These are phyloP conservation scores for Amauroascus verrucosus DNA, from an alignment of 2,329 filamentous ascomycete species.

Conservation along the genomic window DNA sequence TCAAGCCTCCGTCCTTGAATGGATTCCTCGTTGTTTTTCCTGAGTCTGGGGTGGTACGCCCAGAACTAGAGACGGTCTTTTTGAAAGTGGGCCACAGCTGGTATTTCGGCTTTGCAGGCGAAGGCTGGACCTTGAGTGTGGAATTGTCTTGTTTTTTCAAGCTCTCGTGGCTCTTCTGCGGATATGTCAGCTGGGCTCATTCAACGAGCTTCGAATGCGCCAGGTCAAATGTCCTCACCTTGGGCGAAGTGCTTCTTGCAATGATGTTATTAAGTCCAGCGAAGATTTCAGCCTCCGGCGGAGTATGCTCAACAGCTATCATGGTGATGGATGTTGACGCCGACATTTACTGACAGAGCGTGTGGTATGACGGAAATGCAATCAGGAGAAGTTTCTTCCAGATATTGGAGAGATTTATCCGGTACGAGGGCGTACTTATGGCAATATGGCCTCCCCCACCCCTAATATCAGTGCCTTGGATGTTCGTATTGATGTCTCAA, in stretches of 20 bases:
- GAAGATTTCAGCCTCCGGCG: slow-evolving; percentile 15
- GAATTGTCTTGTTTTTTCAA: slow-evolving; percentile 7
- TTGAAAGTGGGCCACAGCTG: slow-evolving; percentile 21
- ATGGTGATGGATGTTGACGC: not conserved
- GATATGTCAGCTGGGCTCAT: not conserved
- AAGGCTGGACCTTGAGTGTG: slow-evolving; percentile 9
- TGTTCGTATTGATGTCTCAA: slow-evolving; percentile 12
- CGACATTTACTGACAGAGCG: not conserved
- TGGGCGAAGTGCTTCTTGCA: slow-evolving; percentile 19
- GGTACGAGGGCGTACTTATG: slow-evolving; percentile 10
- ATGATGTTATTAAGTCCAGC: slow-evolving; percentile 21
- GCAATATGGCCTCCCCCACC: slow-evolving; percentile 5
- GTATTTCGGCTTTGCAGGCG: slow-evolving; percentile 18
- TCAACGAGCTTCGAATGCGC: not conserved
- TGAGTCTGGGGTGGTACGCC: slow-evolving; percentile 15
- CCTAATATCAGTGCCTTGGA: slow-evolving; percentile 3
- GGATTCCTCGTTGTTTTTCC: slow-evolving; percentile 12
- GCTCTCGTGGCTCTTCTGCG: slow-evolving; percentile 9
- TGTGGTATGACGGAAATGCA: not conserved
- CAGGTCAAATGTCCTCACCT: slow-evolving; percentile 15
- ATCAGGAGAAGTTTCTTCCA: slow-evolving; percentile 6
- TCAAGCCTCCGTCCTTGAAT: slow-evolving; percentile 13
- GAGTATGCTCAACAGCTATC: slow-evolving; percentile 8
- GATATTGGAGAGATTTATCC: not conserved
- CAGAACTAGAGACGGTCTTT: slow-evolving; percentile 13